Conservation (phyloP, 2,329 filamentous ascomycete genomes). For the Ophiosphaerella herpotricha region DNA sequence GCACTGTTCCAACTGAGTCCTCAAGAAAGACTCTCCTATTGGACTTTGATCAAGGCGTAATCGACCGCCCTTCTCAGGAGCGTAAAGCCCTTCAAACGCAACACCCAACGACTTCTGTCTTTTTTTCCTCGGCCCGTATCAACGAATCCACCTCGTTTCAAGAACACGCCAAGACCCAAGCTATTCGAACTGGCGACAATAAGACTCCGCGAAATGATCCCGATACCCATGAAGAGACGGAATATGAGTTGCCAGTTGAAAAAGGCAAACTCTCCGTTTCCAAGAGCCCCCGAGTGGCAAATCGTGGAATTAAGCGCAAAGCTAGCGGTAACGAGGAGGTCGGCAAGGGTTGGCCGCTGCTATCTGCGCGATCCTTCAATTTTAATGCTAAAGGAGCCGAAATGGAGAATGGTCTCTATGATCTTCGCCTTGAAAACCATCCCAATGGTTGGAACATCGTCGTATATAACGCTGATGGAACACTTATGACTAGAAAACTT, state of each 20-base stretch:
- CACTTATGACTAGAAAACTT: not conserved
- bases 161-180: too few species aligned
- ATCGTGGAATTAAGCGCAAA: slow-evolving; percentile 2
- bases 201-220: too few species aligned
- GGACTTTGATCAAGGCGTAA: slow-evolving; percentile 19
- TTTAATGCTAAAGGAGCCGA: not conserved
- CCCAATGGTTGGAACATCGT: slow-evolving; percentile 4
- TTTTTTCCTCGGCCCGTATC: slow-evolving; percentile 26
- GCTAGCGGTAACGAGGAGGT: not conserved
- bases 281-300: slow-evolving; percentile 5
- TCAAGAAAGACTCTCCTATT: slow-evolving; percentile 9
- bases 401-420: not conserved
- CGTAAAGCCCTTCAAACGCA: not conserved
- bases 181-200: too few species aligned
- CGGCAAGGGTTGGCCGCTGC: slow-evolving; percentile 17
- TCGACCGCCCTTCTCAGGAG: not conserved
- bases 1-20: not conserved
- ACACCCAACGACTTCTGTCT: slow-evolving; percentile 7
- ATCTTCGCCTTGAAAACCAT: not conserved
- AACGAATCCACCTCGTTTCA: slow-evolving; percentile 21
- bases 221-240: too few species aligned
- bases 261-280: not conserved
- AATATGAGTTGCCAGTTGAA: too few species aligned
- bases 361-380: slow-evolving; percentile 17
- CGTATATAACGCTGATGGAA: not conserved